These are phyloP conservation scores for Fusarium robinianum DNA, from an alignment of 2,329 filamentous ascomycete genomes.

Conservation along the genomic window DNA sequence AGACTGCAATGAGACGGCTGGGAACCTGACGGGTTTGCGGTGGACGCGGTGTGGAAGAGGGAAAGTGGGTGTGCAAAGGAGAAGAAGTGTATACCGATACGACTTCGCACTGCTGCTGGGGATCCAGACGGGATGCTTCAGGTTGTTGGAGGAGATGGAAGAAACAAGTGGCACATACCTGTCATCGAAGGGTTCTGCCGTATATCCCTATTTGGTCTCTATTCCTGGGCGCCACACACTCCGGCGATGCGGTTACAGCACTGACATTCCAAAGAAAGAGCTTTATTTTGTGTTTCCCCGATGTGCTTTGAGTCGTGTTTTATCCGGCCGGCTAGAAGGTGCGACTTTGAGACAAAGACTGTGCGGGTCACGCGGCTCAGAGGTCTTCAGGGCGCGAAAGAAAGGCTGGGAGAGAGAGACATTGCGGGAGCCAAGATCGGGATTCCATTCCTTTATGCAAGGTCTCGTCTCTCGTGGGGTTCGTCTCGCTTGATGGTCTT, in stretches of 20 bases:
- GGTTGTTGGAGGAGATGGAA: slow-evolving; percentile 8
- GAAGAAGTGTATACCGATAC: no score
- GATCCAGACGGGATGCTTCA: slow-evolving; percentile 14
- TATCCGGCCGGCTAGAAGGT: no score
- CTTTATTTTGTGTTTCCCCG: no score
- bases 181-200: no score
- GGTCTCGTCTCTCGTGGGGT: slow-evolving; percentile 1
- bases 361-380: slow-evolving; percentile 9
- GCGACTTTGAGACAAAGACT: slow-evolving; percentile 14
- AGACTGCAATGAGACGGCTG: slow-evolving; percentile 22
- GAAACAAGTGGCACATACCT: slow-evolving; percentile 2
- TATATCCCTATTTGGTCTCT: no score
- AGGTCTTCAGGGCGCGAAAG: slow-evolving; percentile 12
- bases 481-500: slow-evolving; percentile 15
- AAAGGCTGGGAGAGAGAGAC: slow-evolving; percentile 7
- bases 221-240: no score
- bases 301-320: no score
- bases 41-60: slow-evolving; percentile 36
- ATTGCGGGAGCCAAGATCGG: slow-evolving; percentile 8
- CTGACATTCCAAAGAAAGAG: no score
- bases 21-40: slow-evolving; percentile 31
- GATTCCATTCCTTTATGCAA: slow-evolving; percentile 11
- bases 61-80: not conserved
- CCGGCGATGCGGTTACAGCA: no score
- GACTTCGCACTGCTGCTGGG: slow-evolving; percentile 10